These are phyloP conservation scores for Apostasia ramifera DNA, from an alignment of 106 monocot genomes.

Conservation along the genomic window DNA sequence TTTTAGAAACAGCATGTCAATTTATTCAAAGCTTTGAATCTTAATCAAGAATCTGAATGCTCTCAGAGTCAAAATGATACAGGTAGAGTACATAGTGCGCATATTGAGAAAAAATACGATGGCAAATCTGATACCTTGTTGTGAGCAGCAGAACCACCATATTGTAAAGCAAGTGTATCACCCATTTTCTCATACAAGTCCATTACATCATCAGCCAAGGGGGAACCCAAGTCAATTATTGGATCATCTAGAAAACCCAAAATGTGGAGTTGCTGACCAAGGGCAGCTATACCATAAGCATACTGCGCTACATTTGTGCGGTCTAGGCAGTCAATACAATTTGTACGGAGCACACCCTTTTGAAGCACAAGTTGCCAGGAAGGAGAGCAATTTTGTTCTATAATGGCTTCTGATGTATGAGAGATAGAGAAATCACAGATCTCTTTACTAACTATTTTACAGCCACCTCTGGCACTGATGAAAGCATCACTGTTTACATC, in stretches of 20 bases:
- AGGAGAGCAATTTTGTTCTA: constrained; percentile 1
- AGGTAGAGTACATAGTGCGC: no score
- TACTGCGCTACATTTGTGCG: constrained; percentile 98
- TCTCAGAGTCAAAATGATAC: no score
- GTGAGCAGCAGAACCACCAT: constrained; percentile 98
- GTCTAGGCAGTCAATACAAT: constrained; percentile 98
- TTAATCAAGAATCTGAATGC: no score
- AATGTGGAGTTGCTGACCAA: constrained; percentile 69
- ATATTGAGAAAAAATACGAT: no score
- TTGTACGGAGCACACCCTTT: constrained; percentile 85
- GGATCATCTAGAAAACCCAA: constrained; percentile 55
- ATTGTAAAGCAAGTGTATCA: constrained; percentile 91
- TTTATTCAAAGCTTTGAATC: no score
- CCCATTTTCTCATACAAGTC: constrained; percentile 92
- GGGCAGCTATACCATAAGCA: constrained; percentile 81
- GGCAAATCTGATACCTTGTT: constrained; percentile 58
- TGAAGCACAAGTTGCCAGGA: constrained; percentile 32
- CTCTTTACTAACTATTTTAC: constrained; percentile 4
- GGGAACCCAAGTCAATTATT: constrained; percentile 50
- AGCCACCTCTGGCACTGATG: constrained; percentile 11
- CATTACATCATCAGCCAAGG: constrained; percentile 81
- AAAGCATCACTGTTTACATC: constrained; percentile 1
- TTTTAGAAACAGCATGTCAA: no score
- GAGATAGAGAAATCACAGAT: constrained; percentile 7
- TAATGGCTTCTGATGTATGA: constrained; percentile 12